Percentiles rank a stretch among this genome's conserved stretches.
These are phyloP conservation scores for Trypanosomatidae sp. DNA, from an alignment of 208 protist species.

Conservation along the genomic window DNA sequence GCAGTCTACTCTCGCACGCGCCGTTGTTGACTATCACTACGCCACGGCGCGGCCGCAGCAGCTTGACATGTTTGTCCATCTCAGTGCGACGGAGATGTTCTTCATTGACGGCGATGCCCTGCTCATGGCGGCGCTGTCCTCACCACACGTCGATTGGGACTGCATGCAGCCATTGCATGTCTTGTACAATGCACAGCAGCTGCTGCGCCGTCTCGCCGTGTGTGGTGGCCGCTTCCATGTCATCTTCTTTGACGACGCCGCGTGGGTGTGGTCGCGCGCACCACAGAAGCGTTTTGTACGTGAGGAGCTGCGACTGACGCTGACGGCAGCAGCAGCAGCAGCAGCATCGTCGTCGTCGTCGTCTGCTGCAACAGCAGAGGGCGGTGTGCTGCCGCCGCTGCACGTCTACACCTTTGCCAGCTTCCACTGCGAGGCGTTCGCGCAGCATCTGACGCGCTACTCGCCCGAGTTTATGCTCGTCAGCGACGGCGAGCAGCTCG, in stretches of 20 bases:
- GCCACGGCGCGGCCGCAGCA: slow-evolving; percentile 58
- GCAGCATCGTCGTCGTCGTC: too few relatives aligned
- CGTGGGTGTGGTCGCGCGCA: slow-evolving; percentile 65
- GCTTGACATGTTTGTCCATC: slow-evolving; percentile 86
- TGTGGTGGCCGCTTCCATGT: slow-evolving; percentile 76
- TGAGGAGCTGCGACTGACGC: slow-evolving; percentile 36
- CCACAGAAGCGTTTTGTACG: slow-evolving; percentile 75
- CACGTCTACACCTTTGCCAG: slow-evolving; percentile 51
- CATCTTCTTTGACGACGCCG: slow-evolving; percentile 62
- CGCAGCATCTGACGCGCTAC: slow-evolving; percentile 31
- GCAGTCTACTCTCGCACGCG: slow-evolving; percentile 19
- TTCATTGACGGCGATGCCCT: slow-evolving; percentile 89
- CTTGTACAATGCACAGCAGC: slow-evolving; percentile 65
- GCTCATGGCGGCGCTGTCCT: slow-evolving; percentile 70
- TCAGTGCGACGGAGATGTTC: slow-evolving; percentile 82
- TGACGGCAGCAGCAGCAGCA: too few relatives aligned
- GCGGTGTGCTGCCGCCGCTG: slow-evolving; percentile 13
- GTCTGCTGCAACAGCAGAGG: too few relatives aligned
- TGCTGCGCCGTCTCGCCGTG: slow-evolving; percentile 48
- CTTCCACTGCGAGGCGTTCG: slow-evolving; percentile 50
- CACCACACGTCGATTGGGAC: slow-evolving; percentile 72
- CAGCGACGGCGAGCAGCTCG: slow-evolving; percentile 82
- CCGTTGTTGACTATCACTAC: slow-evolving; percentile 63
- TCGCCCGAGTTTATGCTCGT: slow-evolving; percentile 84
- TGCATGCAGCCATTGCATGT: slow-evolving; percentile 82